A percentile compares a stretch with the other conserved stretches of the same genome.
phyloP scores from a whole-genome alignment of 2,329 filamentous ascomycete genomes.

The Aspergillus uvarum region DNA sequence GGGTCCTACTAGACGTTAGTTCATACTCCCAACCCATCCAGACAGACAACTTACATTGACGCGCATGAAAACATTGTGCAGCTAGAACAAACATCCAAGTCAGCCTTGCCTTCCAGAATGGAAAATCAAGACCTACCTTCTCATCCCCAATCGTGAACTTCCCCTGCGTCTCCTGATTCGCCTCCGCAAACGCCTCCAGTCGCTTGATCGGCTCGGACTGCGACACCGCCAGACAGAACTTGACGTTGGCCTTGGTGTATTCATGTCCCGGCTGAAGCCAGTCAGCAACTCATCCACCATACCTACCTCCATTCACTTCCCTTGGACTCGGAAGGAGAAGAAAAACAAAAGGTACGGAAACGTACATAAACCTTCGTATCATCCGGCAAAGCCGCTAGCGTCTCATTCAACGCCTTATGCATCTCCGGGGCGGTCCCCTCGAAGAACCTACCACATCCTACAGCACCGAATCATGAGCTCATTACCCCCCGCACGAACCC shows the following conservation, averaged over 20 bases:
- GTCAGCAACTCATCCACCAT: neutral
- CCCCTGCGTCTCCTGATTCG: constrained; percentile 85
- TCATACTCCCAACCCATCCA: neutral
- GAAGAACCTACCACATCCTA: constrained; percentile 93
- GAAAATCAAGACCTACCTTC: constrained; percentile 64
- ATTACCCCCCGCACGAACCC: no score
- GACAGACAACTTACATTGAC: constrained; percentile 60
- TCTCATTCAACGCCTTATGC: constrained; percentile 88
- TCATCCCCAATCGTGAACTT: constrained; percentile 97
- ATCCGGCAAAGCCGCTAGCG: constrained; percentile 74
- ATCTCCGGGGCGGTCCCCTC: constrained; percentile 88
- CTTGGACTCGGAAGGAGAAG: no score
- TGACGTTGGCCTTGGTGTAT: constrained; percentile 96
- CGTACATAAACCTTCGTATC: constrained; percentile 88
- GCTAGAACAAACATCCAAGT: constrained; percentile 45
- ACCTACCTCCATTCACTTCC: no score
- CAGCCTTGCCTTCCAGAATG: neutral
- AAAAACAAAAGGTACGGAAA: constrained; percentile 16
- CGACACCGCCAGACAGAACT: constrained; percentile 76
- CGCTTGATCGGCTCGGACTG: constrained; percentile 74
- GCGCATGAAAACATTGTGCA: constrained; percentile 97
- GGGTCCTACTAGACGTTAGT: constrained; percentile 61
- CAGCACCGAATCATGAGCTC: neutral
- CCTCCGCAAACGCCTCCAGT: constrained; percentile 72
- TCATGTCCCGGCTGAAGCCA: constrained; percentile 78